Percentiles rank a stretch among this genome's conserved stretches.
Conservation (phyloP, 352 stramenopile species). For the Globisporangium echinulatum region DNA sequence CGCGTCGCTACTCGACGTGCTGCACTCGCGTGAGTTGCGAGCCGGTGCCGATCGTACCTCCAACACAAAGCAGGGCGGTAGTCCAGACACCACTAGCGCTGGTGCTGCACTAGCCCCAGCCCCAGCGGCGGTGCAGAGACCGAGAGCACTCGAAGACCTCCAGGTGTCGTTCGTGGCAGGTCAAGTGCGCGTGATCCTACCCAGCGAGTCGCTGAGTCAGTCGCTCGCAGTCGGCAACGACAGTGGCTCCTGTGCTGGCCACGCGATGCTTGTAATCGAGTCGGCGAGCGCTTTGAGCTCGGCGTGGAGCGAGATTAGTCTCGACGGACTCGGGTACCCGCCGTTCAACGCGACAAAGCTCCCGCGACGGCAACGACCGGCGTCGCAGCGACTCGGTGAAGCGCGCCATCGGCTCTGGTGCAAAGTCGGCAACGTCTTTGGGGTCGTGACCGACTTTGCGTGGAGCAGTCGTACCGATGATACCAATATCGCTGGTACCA, state of each 20-base stretch:
- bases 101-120: too few relatives aligned
- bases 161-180: constrained; percentile 43
- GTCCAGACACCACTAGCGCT: too few relatives aligned
- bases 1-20: constrained; percentile 15
- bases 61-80: too few relatives aligned
- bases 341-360: constrained; percentile 70
- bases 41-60: too few relatives aligned
- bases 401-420: constrained; percentile 30
- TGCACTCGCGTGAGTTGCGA: too few relatives aligned
- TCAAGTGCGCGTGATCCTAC: constrained; percentile 46
- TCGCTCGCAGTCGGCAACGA: constrained; percentile 12
- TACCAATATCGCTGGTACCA: too few relatives aligned
- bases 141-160: constrained; percentile 12
- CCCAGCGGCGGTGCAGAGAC: too few relatives aligned
- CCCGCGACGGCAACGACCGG: constrained; percentile 34
- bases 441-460: constrained; percentile 24
- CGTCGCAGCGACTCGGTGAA: constrained; percentile 44
- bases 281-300: constrained; percentile 34
- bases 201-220: constrained; percentile 30
- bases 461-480: neutral
- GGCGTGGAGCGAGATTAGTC: constrained; percentile 39
- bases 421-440: constrained; percentile 45
- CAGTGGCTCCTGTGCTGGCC: constrained; percentile 9
- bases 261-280: constrained; percentile 44
- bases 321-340: constrained; percentile 69